Conservation (phyloP, 805 yeast genomes). For the Dipodascus albidus region DNA sequence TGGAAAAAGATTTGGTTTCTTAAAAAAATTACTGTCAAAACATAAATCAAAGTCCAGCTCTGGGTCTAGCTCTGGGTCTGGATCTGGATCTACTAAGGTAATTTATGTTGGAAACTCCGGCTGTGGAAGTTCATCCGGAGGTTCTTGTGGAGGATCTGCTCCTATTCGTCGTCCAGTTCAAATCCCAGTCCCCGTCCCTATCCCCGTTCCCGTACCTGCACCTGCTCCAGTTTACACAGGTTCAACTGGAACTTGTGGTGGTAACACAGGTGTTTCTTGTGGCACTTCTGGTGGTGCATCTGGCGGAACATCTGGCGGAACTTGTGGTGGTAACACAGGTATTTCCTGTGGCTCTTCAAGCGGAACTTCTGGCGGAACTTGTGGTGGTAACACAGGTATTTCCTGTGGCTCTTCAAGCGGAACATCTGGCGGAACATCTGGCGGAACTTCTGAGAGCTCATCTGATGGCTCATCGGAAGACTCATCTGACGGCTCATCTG, state of each 20-base stretch:
- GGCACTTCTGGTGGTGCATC: slow-evolving; percentile 12
- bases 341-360: slow-evolving; percentile 9
- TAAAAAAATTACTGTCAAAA: too few species aligned
- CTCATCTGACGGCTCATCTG: neutral
- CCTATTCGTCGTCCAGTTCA: too few species aligned
- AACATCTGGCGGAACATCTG: neutral
- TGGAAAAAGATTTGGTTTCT: too few species aligned
- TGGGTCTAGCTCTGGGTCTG: too few species aligned
- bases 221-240: too few species aligned
- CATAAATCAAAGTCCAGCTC: too few species aligned
- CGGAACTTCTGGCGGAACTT: neutral
- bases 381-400: slow-evolving; percentile 1
- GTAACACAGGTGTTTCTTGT: slow-evolving; percentile 40
- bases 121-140: too few species aligned
- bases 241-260: slow-evolving; percentile 36
- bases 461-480: neutral
- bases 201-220: too few species aligned
- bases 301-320: slow-evolving; percentile 13
- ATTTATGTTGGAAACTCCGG: too few species aligned
- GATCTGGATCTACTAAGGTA: too few species aligned
- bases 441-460: neutral
- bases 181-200: too few species aligned
- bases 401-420: neutral
- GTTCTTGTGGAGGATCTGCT: too few species aligned
- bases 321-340: neutral